Evolutionary conservation across 1,139 yeast genomes (phyloP).

Genomic region (Debaryomyces subglobosus): DNA sequence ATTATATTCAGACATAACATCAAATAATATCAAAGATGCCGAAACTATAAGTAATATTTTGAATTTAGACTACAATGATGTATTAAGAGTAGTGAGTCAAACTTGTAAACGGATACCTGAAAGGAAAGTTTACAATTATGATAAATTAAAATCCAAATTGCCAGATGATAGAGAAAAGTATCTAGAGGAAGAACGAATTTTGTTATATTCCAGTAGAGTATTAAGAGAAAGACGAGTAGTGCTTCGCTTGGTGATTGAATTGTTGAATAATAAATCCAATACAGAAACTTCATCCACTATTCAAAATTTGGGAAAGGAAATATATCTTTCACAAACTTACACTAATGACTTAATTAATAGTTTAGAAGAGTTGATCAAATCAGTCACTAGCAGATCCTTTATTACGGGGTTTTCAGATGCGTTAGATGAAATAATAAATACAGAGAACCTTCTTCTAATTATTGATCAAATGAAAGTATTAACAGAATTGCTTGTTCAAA

Average conservation of each 20-base stretch:
- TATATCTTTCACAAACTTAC: conserved; percentile 20
- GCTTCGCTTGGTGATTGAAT: conserved; percentile 39
- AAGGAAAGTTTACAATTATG: conserved; percentile 21
- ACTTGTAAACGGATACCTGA: conserved; percentile 42
- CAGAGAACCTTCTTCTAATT: conserved; percentile 41
- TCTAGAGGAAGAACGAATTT: conserved; percentile 32
- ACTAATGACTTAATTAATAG: conserved; percentile 9
- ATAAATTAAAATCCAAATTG: conserved; percentile 34
- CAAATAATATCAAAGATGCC: conserved; percentile 40
- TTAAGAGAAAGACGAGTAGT: conserved; percentile 52
- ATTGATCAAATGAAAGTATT: conserved; percentile 49
- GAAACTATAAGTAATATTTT: conserved; percentile 38
- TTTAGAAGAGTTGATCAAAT: conserved; percentile 9
- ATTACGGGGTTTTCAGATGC: conserved; percentile 21
- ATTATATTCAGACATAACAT: conserved; percentile 38
- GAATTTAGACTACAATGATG: conserved; percentile 42
- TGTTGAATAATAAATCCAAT: conserved; percentile 41
- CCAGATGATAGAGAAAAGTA: conserved; percentile 39
- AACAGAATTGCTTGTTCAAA: conserved; percentile 39
- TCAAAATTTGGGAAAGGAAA: conserved; percentile 43
- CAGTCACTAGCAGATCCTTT: conserved; percentile 14
- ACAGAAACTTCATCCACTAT: conserved; percentile 31
- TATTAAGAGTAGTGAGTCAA: conserved; percentile 49
- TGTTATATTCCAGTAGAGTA: conserved; percentile 36
- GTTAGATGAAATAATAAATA: conserved; percentile 27